These are phyloP conservation scores for Aspergillus neotritici DNA, from an alignment of 2,329 filamentous ascomycete genomes.

Conservation along the genomic window DNA sequence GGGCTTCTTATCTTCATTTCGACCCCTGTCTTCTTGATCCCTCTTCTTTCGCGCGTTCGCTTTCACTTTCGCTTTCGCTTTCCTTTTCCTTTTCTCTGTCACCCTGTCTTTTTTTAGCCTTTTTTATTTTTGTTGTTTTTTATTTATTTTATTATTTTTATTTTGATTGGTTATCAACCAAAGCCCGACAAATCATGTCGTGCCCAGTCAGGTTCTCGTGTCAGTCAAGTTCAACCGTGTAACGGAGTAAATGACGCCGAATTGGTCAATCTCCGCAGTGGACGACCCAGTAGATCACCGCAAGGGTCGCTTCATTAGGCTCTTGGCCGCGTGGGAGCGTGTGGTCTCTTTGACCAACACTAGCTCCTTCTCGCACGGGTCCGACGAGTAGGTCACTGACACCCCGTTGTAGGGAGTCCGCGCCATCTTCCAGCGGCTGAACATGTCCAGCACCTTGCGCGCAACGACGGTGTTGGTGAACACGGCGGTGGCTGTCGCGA, in stretches of 20 bases:
- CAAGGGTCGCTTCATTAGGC: constrained; percentile 13
- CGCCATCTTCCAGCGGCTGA: constrained; percentile 23
- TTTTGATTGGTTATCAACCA: too few relatives aligned
- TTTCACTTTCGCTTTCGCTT: too few relatives aligned
- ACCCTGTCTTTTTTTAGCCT: background rate
- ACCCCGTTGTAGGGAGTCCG: constrained; percentile 29
- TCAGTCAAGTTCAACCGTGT: too few relatives aligned
- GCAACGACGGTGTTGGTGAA: constrained; percentile 36
- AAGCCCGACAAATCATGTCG: too few relatives aligned
- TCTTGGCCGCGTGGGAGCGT: constrained; percentile 13
- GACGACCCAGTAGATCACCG: constrained; percentile 3
- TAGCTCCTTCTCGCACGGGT: constrained; percentile 38
- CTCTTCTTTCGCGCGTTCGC: too few relatives aligned
- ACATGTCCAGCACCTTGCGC: constrained; percentile 29
- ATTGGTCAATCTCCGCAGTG: background rate
- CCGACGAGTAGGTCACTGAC: constrained; percentile 34
- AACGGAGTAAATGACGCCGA: too few relatives aligned
- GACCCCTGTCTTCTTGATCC: too few relatives aligned
- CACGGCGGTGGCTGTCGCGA: constrained; percentile 30
- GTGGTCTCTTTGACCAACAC: constrained; percentile 21
- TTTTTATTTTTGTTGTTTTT: background rate
- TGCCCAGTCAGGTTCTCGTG: too few relatives aligned
- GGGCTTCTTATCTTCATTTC: too few relatives aligned
- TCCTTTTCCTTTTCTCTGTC: background rate
- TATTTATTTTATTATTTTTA: background rate